Evolutionary conservation across 2,329 filamentous ascomycete genomes (phyloP), one percentile per base, ranked within the genome.

Genomic region (Cercospora sp.): DNA sequence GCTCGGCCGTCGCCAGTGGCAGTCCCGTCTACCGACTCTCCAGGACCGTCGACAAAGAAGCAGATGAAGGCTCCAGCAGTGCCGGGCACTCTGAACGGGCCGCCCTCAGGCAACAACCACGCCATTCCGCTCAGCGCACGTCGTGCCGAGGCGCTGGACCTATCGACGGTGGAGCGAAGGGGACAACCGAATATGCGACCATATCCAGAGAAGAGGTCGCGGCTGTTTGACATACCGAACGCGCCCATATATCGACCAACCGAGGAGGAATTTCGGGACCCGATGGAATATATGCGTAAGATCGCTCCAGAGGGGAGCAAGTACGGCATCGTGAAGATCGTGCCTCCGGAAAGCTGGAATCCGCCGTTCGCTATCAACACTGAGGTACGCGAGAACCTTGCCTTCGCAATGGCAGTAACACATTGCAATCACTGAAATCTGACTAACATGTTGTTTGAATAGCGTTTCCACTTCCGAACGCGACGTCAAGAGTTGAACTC

Each of bases 401-500:
- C 39, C n/a, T 59, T 10, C 20, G 48, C 10, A n/a, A 20, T 7
- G n/a, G 10, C 23, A 26, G 18, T 51, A n/a, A 26, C 53, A 31
- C 45, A 63, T 23, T 36, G 23, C 42, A 7, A 59, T 36, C 8
- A 26, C 16, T 55, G 62, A 39, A 23, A 28, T 42, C 23, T 55
- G 60, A 51, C 72, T 77, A 60, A 74, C 63, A 36, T 70, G 60
- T 82, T 73, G 33, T 68, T 48, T 36, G 39, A 72, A 72, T 77
- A 97, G 94, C 92, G 90, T 80, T 99, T 99, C 77, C 95, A 99
- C 80, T 99, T 99, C 78, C 89, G 93, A 72, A 99, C 95, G 13
- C 89, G 95, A 78, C 93, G 96, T 79, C 95, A 99, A 80, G 94
- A 98, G 80, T 85, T 99, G 69, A 99, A 99, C 80, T 96, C 94